Conservation (phyloP, 179 eudicot genomes). For the Beta macrorhiza region DNA sequence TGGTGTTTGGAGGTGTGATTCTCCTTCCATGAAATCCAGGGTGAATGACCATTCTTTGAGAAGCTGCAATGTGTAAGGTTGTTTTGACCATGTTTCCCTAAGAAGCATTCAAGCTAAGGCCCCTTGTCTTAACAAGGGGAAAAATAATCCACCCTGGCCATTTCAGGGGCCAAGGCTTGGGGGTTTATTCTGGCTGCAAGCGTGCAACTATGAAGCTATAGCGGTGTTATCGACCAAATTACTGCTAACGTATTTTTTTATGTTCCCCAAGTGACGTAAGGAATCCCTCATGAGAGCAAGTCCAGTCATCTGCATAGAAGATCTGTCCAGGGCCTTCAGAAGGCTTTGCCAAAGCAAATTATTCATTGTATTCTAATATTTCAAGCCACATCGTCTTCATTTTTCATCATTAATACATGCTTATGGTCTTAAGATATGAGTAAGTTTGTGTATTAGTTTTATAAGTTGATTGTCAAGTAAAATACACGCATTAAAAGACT, state of each 20-base stretch:
- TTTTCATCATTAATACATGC: background rate
- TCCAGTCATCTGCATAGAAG: background rate
- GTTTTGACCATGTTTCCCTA: background rate
- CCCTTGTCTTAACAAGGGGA: background rate
- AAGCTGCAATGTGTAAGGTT: background rate
- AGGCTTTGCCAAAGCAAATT: background rate
- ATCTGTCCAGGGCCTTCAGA: background rate
- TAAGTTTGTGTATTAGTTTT: background rate
- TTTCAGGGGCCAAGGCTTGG: background rate
- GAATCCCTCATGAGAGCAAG: background rate
- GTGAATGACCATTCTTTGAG: background rate
- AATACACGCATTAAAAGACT: background rate
- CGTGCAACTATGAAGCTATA: background rate
- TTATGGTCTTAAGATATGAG: background rate
- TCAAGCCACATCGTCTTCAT: background rate
- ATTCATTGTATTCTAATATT: background rate
- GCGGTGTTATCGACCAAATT: conserved; percentile 6
- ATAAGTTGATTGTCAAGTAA: background rate
- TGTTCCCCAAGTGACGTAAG: background rate
- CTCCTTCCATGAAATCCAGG: background rate
- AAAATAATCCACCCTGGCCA: background rate
- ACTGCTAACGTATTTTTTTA: background rate
- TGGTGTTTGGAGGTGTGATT: background rate
- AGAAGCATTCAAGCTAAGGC: background rate
- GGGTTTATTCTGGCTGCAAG: background rate